Base-by-base conservation (phyloP, 2,329 filamentous ascomycete species). In the Emmonsia crescens region DNA sequence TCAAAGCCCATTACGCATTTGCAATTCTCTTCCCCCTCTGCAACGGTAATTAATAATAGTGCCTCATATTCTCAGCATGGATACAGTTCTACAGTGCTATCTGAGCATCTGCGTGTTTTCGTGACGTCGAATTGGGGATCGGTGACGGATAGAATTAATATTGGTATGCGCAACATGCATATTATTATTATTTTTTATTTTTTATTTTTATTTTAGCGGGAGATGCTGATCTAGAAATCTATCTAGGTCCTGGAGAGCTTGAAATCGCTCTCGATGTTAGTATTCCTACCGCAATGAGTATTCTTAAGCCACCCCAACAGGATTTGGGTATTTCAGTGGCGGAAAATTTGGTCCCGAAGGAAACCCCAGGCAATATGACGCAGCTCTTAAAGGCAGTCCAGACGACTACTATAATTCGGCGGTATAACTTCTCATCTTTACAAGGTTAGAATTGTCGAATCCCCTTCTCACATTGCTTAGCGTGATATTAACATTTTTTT, bases 71-170 rank as follows among this genome's bases (percentile, higher is more conserved):
- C 76, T 12, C 82, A 84, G 21, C 77, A 82, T 46, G 84, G 85
- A 40, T 78, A 80, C 40, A 79, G 85, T 0, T 82, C 83, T 2
- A 90, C 88, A 0, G 85, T 95, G 33, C 80, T 92, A 60, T 89
- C 90, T 0, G 88, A 94, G 68, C 83, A 83, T 67, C 77, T 96
- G 64, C 84, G 91, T 33, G 80, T 95, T 21, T 82, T 95, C 60
- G 80, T 89, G 38, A 86, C 91, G 62, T 89, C 88, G 66, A 84
- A 88, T 64, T 85, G 87, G 66, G 89, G 91, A 57, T 89, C 86
- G 49, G 79, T 95, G 19, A 90, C 89, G 1, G 92, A 96, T 74
- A 84, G 91, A 44, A 80, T 96, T 70, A 96, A 96, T 67, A 80
- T 95, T 60, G 79, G 81, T 79, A 75, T 72, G 75, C 9, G 49